Evolutionary conservation across 2,329 filamentous ascomycete genomes (phyloP).

Genomic region (Venturia asperata): DNA sequence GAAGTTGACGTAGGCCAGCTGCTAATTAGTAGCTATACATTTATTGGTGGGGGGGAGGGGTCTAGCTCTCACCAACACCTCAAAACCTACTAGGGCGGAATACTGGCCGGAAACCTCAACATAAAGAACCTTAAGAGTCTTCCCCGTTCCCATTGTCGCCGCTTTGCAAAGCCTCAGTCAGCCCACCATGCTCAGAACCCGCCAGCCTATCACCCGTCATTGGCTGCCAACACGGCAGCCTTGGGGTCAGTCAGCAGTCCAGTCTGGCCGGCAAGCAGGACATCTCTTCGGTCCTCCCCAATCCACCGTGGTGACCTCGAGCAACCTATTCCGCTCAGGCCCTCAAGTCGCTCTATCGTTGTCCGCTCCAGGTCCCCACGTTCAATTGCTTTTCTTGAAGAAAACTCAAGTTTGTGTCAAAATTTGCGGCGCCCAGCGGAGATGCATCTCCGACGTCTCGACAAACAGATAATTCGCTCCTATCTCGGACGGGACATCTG

Average conservation of each 20-base stretch:
- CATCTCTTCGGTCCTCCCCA: too few relatives aligned
- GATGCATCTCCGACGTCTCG: not conserved
- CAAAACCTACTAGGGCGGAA: not conserved
- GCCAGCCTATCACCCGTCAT: not conserved
- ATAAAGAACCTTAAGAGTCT: not conserved
- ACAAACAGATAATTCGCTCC: not conserved
- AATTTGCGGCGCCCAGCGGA: not conserved
- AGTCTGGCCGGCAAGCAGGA: not conserved
- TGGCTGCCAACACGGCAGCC: not conserved
- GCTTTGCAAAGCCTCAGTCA: conserved; percentile 8
- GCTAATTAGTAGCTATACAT: not conserved
- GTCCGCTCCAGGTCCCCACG: not conserved
- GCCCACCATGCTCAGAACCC: not conserved
- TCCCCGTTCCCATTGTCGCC: not conserved
- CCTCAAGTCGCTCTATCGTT: not conserved
- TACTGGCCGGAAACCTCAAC: not conserved
- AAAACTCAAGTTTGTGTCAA: not conserved
- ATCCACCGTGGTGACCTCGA: too few relatives aligned
- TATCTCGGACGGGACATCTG: not conserved
- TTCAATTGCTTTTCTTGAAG: not conserved
- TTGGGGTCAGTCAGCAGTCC: not conserved
- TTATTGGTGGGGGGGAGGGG: too few relatives aligned
- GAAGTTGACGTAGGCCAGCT: not conserved
- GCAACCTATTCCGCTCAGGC: not conserved
- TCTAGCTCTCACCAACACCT: too few relatives aligned